Evolutionary conservation across 2,329 filamentous ascomycete species (phyloP).

Genomic region (Claviceps digitariae): DNA sequence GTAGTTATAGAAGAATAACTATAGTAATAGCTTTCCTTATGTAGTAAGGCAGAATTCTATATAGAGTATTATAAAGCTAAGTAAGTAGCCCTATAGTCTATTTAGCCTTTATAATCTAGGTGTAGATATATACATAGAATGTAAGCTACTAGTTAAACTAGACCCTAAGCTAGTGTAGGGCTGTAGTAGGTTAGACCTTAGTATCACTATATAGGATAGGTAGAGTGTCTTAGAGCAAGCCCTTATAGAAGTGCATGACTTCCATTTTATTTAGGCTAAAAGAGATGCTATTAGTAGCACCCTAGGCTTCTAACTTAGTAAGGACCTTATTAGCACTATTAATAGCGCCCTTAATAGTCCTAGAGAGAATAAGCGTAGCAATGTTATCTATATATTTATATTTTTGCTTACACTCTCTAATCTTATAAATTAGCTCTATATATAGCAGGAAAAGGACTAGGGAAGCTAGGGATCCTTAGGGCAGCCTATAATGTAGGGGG

Average conservation of each 20-base stretch:
- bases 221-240: not conserved
- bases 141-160: not conserved
- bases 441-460: not conserved
- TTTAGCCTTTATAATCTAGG: not conserved
- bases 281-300: not conserved
- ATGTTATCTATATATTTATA: not conserved
- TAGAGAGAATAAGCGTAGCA: too few species aligned
- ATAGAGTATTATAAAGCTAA: not conserved
- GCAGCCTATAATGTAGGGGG: not conserved
- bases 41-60: not conserved
- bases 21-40: not conserved
- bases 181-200: not conserved
- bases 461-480: not conserved
- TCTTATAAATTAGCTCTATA: not conserved
- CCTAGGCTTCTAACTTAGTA: not conserved
- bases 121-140: not conserved
- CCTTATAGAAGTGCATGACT: not conserved
- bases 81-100: not conserved
- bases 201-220: not conserved
- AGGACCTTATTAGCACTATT: too few species aligned
- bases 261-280: not conserved
- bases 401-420: not conserved
- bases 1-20: not conserved
- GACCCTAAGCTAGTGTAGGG: not conserved
- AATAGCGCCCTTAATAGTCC: too few species aligned